Percentiles rank a stretch among this genome's conserved stretches.
Evolutionary conservation across 495 filamentous ascomycete genomes (phyloP).

Genomic region (Lasiosphaeriaceae sp.): DNA sequence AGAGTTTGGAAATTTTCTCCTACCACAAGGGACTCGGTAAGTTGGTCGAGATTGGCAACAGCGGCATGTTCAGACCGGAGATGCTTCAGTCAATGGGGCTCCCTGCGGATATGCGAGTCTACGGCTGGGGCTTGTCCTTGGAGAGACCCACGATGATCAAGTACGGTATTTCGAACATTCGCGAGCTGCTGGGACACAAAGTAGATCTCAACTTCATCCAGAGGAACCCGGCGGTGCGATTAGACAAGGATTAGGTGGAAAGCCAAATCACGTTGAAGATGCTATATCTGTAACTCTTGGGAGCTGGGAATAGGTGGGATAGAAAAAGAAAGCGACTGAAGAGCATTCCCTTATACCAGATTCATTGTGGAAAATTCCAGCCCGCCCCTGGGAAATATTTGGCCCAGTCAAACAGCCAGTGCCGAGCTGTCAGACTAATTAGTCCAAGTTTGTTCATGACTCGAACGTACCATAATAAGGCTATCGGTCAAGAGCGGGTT

Average conservation of each 20-base stretch:
- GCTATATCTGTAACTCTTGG: background rate
- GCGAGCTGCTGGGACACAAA: constrained; percentile 81
- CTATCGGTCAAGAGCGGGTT: background rate
- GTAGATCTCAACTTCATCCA: constrained; percentile 79
- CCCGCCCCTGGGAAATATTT: no score
- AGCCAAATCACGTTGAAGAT: background rate
- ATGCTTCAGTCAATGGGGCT: constrained; percentile 82
- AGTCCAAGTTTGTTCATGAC: no score
- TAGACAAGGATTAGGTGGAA: constrained; percentile 62
- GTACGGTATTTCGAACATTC: constrained; percentile 79
- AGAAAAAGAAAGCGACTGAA: background rate
- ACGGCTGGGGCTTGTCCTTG: constrained; percentile 85
- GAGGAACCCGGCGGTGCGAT: constrained; percentile 74
- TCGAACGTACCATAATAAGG: background rate
- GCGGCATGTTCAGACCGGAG: constrained; percentile 96
- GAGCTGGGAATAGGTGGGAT: background rate
- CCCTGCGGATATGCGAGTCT: constrained; percentile 81
- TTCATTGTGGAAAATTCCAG: no score
- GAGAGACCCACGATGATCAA: constrained; percentile 99
- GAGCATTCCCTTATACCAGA: no score
- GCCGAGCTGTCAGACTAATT: no score
- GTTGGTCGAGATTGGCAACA: constrained; percentile 96
- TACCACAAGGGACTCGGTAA: constrained; percentile 86
- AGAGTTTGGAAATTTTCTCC: constrained; percentile 63
- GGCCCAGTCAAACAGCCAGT: no score